A percentile compares a stretch with the other conserved stretches of the same genome.
Evolutionary conservation across 2,329 filamentous ascomycete species (phyloP).

Genomic region (Plenodomus tracheiphilus): DNA sequence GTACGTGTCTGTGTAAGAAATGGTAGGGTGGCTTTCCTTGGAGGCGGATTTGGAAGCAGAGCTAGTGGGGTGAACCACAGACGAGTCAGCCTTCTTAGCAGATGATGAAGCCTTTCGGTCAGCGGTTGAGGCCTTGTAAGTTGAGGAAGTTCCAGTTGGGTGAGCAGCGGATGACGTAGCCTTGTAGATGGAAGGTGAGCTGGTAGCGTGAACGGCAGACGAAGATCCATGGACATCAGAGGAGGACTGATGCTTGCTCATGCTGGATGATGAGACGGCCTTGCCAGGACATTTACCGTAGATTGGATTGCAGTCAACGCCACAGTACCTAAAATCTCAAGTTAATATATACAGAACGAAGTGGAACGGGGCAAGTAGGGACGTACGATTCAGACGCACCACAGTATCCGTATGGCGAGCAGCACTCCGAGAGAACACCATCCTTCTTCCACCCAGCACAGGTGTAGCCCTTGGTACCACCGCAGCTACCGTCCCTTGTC

Average conservation of each 20-base stretch:
- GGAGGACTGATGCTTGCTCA: constrained; percentile 9
- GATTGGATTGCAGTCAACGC: constrained; percentile 32
- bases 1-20: not conserved
- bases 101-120: constrained; percentile 1
- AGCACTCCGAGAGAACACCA: no score
- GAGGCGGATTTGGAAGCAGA: constrained; percentile 1
- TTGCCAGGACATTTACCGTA: constrained; percentile 27
- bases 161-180: constrained; percentile 1
- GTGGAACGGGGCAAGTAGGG: no score
- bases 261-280: constrained; percentile 6
- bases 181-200: constrained; percentile 14
- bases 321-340: constrained; percentile 13
- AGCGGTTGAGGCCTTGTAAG: not conserved
- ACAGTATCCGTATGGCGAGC: constrained; percentile 49
- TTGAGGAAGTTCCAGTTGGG: no score
- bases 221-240: constrained; percentile 11
- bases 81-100: not conserved
- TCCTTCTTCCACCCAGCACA: no score
- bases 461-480: no score
- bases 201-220: constrained; percentile 9
- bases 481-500: no score
- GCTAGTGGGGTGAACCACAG: not conserved
- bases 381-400: constrained; percentile 17
- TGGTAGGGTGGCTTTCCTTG: constrained; percentile 9
- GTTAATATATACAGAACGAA: no score